A percentile compares a stretch with the other conserved stretches of the same genome.
Evolutionary conservation across 2,329 filamentous ascomycete genomes (phyloP).

Genomic region (Hymenoscyphus linearis): DNA sequence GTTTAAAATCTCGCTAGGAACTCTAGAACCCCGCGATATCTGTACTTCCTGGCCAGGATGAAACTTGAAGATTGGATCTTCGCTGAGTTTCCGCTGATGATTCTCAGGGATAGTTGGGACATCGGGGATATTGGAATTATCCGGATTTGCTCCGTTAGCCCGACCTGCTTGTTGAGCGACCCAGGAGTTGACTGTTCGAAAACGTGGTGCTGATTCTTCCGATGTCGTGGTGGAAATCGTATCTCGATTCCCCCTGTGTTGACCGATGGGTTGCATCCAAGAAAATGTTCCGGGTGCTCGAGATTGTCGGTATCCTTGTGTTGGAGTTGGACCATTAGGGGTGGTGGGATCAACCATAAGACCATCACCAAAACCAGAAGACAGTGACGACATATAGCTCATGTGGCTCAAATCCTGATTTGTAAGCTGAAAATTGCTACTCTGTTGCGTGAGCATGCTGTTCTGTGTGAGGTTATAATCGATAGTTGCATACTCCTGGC

Average conservation of each 20-base stretch:
- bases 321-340: constrained; percentile 16
- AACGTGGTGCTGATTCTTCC: constrained; percentile 41
- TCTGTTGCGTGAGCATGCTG: constrained; percentile 17
- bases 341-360: constrained; percentile 42
- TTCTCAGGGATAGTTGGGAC: constrained; percentile 25
- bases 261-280: constrained; percentile 23
- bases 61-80: constrained; percentile 27
- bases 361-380: constrained; percentile 59
- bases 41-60: constrained; percentile 31
- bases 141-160: constrained; percentile 41
- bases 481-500: background rate
- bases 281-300: constrained; percentile 26
- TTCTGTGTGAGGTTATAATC: constrained; percentile 6
- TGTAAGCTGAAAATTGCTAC: constrained; percentile 21
- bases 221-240: constrained; percentile 31
- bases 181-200: constrained; percentile 57
- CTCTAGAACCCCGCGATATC: constrained; percentile 23
- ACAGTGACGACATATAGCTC: constrained; percentile 51
- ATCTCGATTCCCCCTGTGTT: constrained; percentile 24
- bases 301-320: constrained; percentile 20
- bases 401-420: constrained; percentile 23
- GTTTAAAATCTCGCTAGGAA: constrained; percentile 30
- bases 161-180: constrained; percentile 58
- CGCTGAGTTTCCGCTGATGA: constrained; percentile 26
- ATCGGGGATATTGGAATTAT: constrained; percentile 28